These are phyloP conservation scores for Rubia tinctorum DNA, from an alignment of 305 asterid species.

Conservation along the genomic window DNA sequence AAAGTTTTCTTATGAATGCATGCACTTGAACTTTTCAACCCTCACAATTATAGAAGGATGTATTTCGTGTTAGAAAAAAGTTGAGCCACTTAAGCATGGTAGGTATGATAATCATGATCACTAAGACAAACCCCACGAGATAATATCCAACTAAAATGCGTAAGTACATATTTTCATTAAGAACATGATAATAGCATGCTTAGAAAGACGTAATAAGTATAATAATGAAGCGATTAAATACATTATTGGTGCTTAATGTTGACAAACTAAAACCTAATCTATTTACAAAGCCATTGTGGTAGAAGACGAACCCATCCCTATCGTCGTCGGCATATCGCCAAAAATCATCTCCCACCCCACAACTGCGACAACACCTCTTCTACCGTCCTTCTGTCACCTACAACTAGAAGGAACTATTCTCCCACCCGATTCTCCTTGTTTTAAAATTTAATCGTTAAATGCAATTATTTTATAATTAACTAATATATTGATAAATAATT, in stretches of 20 bases:
- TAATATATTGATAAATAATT: too few relatives aligned
- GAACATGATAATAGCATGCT: neutral
- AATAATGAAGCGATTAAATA: neutral
- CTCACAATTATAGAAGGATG: neutral
- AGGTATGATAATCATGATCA: constrained; percentile 1
- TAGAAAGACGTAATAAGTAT: neutral
- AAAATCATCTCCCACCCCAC: neutral
- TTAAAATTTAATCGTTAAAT: too few relatives aligned
- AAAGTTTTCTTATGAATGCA: too few relatives aligned
- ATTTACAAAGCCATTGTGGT: neutral
- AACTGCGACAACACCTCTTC: neutral
- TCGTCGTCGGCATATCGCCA: constrained; percentile 11
- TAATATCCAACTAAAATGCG: neutral
- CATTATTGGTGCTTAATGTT: neutral
- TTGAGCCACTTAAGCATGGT: constrained; percentile 11
- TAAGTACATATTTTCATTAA: neutral
- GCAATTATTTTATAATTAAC: too few relatives aligned
- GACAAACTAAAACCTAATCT: constrained; percentile 9
- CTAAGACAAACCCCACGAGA: constrained; percentile 14
- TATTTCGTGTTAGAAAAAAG: neutral
- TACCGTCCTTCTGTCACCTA: neutral
- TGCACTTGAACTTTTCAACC: neutral
- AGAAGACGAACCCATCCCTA: constrained; percentile 6
- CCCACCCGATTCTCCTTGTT: too few relatives aligned
- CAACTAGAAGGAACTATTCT: neutral